Base-by-base conservation (phyloP, 352 stramenopile genomes). In the Phytophthora pistaciae region DNA sequence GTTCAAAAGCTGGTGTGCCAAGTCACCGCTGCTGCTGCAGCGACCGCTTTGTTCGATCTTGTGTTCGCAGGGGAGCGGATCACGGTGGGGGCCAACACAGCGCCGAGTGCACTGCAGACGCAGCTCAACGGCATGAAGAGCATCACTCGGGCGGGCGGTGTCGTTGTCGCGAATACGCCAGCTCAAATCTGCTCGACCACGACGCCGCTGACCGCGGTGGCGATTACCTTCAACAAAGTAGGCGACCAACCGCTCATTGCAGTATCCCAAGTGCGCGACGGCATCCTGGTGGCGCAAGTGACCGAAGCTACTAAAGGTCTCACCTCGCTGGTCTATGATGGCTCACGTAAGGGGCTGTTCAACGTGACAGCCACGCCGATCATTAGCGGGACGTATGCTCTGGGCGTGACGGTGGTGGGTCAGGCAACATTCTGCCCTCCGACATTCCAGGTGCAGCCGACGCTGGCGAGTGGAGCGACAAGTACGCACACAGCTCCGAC, bases 331-430 rank as follows among this genome's bases (percentile, higher is more conserved):
- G 68, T 80, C 23, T 97, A 96, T 66, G 73, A 92, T 68, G 86
- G 81, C 1, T 67, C 68, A 0, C 60, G 64, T 3, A 63, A 50
- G 40, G 96, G 94, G 1, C 75, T 96, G 1, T 98, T 97, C 75
- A 77, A 86, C 36, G 77, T 98, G 23, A 80, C 75, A 5, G 92
- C 98, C 18, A 93, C 87, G 0, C 97, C 97, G 3, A 90, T 84
- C 16, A 64, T 95, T 13, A 92, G 91, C 23, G 89, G 90, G 1
- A 79, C 62, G 5, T 97, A 97, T 65, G 57, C 66, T 3, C 52
- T 96, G 27, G 60, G 31, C 1, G 88, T 96, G 5, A 80, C 77
- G 11, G 86, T 96, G 10, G 61, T 83, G 1, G 75, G 57, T 14
- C 57, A 74, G 20, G 46, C 81, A 18, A 79, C 91, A 7, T 85